Conservation (phyloP, 768 basidiomycete genomes). For the Hemileccinum impolitum region DNA sequence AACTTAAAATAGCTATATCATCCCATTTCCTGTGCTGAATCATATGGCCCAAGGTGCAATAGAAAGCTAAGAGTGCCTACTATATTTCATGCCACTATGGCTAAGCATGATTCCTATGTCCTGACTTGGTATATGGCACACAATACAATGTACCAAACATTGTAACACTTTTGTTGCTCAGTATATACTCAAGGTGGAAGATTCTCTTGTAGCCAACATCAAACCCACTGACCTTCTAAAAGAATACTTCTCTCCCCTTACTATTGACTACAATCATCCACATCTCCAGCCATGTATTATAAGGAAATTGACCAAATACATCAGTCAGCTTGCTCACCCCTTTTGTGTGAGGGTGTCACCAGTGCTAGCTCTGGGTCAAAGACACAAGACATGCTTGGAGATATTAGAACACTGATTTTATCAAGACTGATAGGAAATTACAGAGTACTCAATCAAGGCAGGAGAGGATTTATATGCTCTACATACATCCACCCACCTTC, state of each 20-base stretch:
- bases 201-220: constrained; percentile 58
- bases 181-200: constrained; percentile 83
- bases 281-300: constrained; percentile 56
- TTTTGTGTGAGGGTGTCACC: constrained; percentile 37
- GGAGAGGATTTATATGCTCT: constrained; percentile 80
- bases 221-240: constrained; percentile 48
- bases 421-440: constrained; percentile 66
- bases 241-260: constrained; percentile 64
- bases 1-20: no score
- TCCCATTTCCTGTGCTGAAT: no score
- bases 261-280: constrained; percentile 55
- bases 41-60: no score
- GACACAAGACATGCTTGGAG: constrained; percentile 55
- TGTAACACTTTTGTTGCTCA: no score
- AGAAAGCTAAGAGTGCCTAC: no score
- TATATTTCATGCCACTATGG: no score
- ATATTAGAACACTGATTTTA: constrained; percentile 62
- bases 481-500: constrained; percentile 26
- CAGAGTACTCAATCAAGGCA: constrained; percentile 75
- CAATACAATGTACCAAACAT: no score
- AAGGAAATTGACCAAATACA: constrained; percentile 66
- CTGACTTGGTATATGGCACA: no score
- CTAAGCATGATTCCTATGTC: no score
- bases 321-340: constrained; percentile 64
- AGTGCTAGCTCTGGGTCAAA: constrained; percentile 37